Conservation (phyloP, 2,329 filamentous ascomycete genomes). For the Gaeumannomyces tritici region DNA sequence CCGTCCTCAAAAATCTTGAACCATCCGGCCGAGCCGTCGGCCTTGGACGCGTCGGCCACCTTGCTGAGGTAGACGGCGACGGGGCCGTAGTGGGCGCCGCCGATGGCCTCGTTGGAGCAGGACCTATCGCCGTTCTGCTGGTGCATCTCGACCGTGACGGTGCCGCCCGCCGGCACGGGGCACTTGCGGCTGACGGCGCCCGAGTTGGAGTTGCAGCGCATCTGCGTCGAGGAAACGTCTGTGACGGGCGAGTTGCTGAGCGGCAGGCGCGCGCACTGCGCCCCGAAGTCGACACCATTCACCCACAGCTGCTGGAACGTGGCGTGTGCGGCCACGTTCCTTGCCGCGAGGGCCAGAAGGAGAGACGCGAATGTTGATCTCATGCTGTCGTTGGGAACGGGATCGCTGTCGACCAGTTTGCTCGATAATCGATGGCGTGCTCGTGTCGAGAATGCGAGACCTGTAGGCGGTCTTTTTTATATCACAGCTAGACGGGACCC, state of each 20-base stretch:
- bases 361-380: conserved; percentile 21
- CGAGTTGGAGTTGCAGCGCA: conserved; percentile 29
- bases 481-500: not conserved
- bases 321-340: conserved; percentile 33
- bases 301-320: conserved; percentile 42
- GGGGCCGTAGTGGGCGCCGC: conserved; percentile 36
- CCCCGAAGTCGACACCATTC: conserved; percentile 28
- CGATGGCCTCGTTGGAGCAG: conserved; percentile 34
- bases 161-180: conserved; percentile 30
- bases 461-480: not conserved
- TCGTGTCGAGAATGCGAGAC: too few species aligned
- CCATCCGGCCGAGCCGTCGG: conserved; percentile 28
- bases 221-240: conserved; percentile 26
- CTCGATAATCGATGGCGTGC: not conserved
- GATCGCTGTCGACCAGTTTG: not conserved
- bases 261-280: conserved; percentile 37
- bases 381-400: conserved; percentile 17
- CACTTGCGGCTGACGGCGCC: conserved; percentile 26
- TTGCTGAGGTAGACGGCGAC: conserved; percentile 34
- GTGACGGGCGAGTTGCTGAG: conserved; percentile 37
- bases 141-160: conserved; percentile 44
- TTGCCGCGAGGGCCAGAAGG: conserved; percentile 20
- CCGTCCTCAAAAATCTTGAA: conserved; percentile 37
- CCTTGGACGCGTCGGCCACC: conserved; percentile 30
- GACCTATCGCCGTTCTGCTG: conserved; percentile 27